These are phyloP conservation scores for Isabelozyma heimii DNA, from an alignment of 805 yeast species.

Conservation along the genomic window DNA sequence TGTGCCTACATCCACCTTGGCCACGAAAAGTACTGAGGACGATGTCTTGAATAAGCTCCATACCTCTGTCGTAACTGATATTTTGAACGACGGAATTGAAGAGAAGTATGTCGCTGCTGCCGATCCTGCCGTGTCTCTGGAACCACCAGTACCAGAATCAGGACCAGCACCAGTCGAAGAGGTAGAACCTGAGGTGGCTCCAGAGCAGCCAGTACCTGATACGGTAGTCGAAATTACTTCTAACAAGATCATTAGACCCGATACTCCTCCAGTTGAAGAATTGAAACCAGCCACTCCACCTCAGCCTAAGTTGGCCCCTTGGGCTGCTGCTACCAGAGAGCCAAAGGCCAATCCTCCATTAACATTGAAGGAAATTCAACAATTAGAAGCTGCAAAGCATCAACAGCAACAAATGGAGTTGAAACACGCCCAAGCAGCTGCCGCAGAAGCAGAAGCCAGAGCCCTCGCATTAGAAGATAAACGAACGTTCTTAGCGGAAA, in stretches of 20 bases:
- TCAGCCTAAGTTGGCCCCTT: constrained; percentile 44
- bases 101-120: not conserved
- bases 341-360: constrained; percentile 31
- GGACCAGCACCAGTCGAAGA: constrained; percentile 1
- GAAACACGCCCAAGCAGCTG: constrained; percentile 22
- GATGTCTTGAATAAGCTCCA: constrained; percentile 35
- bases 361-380: constrained; percentile 51
- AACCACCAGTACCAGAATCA: no score
- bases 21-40: constrained; percentile 3
- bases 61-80: constrained; percentile 39
- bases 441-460: constrained; percentile 23
- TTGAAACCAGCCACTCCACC: constrained; percentile 13
- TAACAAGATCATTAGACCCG: not conserved
- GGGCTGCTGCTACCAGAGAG: constrained; percentile 42
- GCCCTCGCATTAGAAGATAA: constrained; percentile 18
- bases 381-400: constrained; percentile 44
- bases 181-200: not conserved
- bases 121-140: not conserved
- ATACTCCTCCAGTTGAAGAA: constrained; percentile 7
- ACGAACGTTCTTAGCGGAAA: constrained; percentile 14
- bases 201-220: not conserved
- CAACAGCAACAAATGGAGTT: constrained; percentile 37
- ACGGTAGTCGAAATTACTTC: not conserved
- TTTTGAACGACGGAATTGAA: constrained; percentile 28
- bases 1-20: constrained; percentile 18